Base-by-base conservation (phyloP, 441 rosid species). In the Erodium texanum region DNA sequence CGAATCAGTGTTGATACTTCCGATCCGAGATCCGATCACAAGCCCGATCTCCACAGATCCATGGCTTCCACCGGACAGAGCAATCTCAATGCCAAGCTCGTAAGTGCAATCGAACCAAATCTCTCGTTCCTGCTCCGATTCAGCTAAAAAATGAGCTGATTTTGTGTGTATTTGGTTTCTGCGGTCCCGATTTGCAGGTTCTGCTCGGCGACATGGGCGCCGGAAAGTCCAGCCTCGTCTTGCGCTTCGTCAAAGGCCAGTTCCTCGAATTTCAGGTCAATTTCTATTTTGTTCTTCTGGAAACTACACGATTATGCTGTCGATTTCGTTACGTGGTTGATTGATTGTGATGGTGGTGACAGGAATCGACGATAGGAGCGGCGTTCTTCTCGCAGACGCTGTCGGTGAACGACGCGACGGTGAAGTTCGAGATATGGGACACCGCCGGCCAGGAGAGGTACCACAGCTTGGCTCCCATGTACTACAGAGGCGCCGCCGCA, bases 391-490 rank as follows among this genome's bases (percentile, higher is more conserved):
- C 86, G 18, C 86, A 81, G 56, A 77, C 80, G 16, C 58, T 83
- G 71, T 77, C 81, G 23, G 81, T 81, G 63, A 80, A 80, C 70
- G 84, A 83, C 66, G 82, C 73, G 11, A 77, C 84, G 0, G 80
- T 81, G 56, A 83, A 83, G 78, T 75, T 83, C 68, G 86, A 81
- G 80, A 83, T 81, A 62, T 83, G 86, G 86, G 86, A 83, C 69
- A 83, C 83, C 0, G 86, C 86, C 0, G 86, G 86, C 23, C 86
- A 82, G 56, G 84, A 82, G 70, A 74, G 86, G 67, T 82, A 80
- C 76, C 82, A 80, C 38, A 80, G 84, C 76, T 79, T 83, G 79
- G 86, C 86, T 69, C 86, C 86, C 6, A 83, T 83, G 86, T 83
- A 83, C 78, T 83, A 83, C 74, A 69, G 86, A 70, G 84, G 84